A percentile compares a stretch with the other conserved stretches of the same genome.
phyloP scores from a whole-genome alignment of 306 rosid genomes.

The Begonia fuchsioides region DNA sequence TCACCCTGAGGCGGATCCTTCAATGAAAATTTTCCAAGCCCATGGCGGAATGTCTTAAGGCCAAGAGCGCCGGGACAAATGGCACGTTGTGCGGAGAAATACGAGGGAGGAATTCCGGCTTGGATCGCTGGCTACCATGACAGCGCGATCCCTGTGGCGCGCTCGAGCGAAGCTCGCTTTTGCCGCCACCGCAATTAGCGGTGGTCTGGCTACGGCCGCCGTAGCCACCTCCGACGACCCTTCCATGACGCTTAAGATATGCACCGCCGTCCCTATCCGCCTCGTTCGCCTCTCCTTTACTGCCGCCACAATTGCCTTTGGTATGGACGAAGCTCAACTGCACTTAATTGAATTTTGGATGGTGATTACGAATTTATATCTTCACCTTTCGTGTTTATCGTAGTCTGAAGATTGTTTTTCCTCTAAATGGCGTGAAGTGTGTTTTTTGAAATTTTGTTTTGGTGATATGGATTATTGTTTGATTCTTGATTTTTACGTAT shows the following conservation, averaged over 20 bases:
- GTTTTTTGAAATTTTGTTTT: too few relatives aligned
- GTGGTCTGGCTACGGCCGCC: conserved; percentile 49
- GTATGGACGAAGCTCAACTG: conserved; percentile 17
- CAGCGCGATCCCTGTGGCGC: conserved; percentile 64
- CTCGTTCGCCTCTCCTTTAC: conserved; percentile 56
- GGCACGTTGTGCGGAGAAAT: background rate
- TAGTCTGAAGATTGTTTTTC: too few relatives aligned
- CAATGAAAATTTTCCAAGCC: background rate
- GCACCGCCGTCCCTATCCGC: conserved; percentile 58
- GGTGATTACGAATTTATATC: too few relatives aligned
- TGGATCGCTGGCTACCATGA: conserved; percentile 23
- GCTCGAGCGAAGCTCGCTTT: conserved; percentile 39
- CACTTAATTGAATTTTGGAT: too few relatives aligned
- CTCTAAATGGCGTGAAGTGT: too few relatives aligned
- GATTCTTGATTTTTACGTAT: too few relatives aligned
- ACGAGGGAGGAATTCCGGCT: conserved; percentile 1
- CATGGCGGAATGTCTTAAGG: too few relatives aligned
- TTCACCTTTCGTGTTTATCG: too few relatives aligned
- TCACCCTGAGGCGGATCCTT: too few relatives aligned
- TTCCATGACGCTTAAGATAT: conserved; percentile 48
- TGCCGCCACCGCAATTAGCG: conserved; percentile 37
- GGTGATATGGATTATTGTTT: too few relatives aligned
- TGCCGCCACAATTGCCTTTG: conserved; percentile 64
- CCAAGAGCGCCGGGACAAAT: background rate
- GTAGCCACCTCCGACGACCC: conserved; percentile 78